Base-by-base conservation (phyloP, 768 basidiomycete species). In the Cubamyces lactineus region DNA sequence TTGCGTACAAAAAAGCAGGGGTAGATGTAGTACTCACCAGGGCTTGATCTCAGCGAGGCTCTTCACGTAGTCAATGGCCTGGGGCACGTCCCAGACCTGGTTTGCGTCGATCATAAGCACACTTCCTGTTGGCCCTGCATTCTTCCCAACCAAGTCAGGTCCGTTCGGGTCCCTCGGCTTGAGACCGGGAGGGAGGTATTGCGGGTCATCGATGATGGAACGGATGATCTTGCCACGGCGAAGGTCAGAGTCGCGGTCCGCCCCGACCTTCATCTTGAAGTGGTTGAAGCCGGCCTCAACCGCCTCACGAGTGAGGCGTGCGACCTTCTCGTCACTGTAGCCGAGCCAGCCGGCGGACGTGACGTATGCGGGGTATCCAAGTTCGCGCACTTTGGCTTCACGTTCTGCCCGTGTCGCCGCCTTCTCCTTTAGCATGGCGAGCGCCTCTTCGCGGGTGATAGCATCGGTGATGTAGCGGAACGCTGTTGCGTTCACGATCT, bases 241-340 rank as follows among this genome's bases (percentile, higher is more conserved):
- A 53, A 95, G 79, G 75, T 97, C 96, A 72, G 88, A 86, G 41
- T 86, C 83, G 59, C 84, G 80, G 75, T 91, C 82, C 24, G 90
- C 88, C 55, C 96, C 96, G 66, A 98, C 96, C 79, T 98, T 98
- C 88, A 98, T 95, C 78, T 98, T 98, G 85, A 98, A 98, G 78
- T 97, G 95, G 77, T 93, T 96, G 84, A 98, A 98, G 21, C 96
- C 96, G 46, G 83, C 85, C 23, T 82, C 76, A 53, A 98, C 80
- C 34, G 94, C 92, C 71, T 95, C 92, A 69, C 86, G 87, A 9
- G 94, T 97, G 53, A 98, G 83, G 8, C 86, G 83, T 0, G 86
- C 83, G 24, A 98, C 86, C 72, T 97, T 97, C 72, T 96, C 95
- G 72, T 98, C 95, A 17, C 84, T 86, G 77, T 98, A 98, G 2